These are phyloP conservation scores for Sclerotinia borealis DNA, from an alignment of 2,329 filamentous ascomycete species.

Conservation along the genomic window DNA sequence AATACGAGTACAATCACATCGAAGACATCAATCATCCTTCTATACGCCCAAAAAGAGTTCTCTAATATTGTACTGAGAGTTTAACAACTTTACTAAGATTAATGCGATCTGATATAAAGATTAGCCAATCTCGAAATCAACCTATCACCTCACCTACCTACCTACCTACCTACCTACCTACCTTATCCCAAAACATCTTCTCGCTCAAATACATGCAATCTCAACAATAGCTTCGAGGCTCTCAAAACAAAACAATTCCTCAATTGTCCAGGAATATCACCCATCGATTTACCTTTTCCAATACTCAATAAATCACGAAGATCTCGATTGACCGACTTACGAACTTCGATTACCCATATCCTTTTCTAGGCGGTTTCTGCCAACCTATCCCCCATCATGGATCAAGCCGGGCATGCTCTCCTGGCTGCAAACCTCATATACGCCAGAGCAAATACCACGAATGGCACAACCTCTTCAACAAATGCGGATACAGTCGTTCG, in stretches of 20 bases:
- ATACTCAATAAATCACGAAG: background rate
- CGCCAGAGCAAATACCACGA: conserved; percentile 38
- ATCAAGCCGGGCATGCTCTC: conserved; percentile 35
- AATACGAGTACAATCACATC: background rate
- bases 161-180: background rate
- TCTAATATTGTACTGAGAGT: background rate
- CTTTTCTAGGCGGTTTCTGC: conserved; percentile 12
- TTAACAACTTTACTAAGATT: background rate
- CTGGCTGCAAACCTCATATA: conserved; percentile 38
- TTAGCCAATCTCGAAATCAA: background rate
- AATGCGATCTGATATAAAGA: background rate
- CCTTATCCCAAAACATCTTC: background rate
- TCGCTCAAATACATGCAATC: background rate
- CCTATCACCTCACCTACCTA: background rate
- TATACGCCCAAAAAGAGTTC: background rate
- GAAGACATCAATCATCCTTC: background rate
- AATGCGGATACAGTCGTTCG: conserved; percentile 19
- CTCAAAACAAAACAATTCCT: background rate
- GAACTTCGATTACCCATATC: background rate
- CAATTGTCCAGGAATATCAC: background rate
- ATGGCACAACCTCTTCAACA: conserved; percentile 23
- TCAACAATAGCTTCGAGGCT: background rate
- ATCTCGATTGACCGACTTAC: conserved; percentile 6
- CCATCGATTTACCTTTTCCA: background rate
- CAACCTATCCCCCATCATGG: conserved; percentile 32